phyloP scores from a whole-genome alignment of 2,329 filamentous ascomycete genomes.

The Mariannaea sp. region DNA sequence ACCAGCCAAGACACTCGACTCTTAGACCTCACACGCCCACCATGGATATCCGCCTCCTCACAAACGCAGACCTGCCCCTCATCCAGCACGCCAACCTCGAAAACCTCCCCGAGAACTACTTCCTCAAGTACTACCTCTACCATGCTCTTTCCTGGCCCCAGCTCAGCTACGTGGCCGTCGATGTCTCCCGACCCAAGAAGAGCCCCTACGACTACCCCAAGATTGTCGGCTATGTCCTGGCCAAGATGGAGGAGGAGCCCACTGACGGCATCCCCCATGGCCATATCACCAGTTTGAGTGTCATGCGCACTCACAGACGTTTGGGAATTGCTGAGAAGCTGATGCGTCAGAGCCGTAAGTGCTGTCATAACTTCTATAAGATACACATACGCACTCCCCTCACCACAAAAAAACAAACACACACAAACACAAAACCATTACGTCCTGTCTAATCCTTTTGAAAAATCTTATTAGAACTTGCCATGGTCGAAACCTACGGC shows the following conservation, averaged over 20 bases:
- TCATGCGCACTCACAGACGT: constrained; percentile 93
- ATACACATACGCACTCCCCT: too few relatives aligned
- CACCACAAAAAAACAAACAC: too few relatives aligned
- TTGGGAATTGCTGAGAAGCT: constrained; percentile 95
- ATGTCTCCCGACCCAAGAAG: constrained; percentile 78
- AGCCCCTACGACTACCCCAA: constrained; percentile 89
- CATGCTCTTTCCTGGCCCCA: constrained; percentile 98
- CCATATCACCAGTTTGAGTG: constrained; percentile 92
- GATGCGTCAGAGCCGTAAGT: constrained; percentile 93
- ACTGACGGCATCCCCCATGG: constrained; percentile 88
- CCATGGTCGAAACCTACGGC: constrained; percentile 94
- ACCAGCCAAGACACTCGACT: too few relatives aligned
- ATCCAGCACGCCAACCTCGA: constrained; percentile 99
- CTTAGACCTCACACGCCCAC: constrained; percentile 35
- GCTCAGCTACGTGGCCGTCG: constrained; percentile 94
- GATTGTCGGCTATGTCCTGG: constrained; percentile 98
- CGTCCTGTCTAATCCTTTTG: neutral
- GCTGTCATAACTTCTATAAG: neutral
- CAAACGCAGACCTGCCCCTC: constrained; percentile 81
- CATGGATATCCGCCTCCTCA: constrained; percentile 93
- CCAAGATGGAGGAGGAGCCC: constrained; percentile 99
- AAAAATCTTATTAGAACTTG: constrained; percentile 65
- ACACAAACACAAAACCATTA: too few relatives aligned
- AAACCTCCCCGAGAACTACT: constrained; percentile 99
- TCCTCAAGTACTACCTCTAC: constrained; percentile 99